A percentile compares a stretch with the other conserved stretches of the same genome.
Conservation (phyloP, 2,329 filamentous ascomycete species). For the Incumbomyces delicatus region DNA sequence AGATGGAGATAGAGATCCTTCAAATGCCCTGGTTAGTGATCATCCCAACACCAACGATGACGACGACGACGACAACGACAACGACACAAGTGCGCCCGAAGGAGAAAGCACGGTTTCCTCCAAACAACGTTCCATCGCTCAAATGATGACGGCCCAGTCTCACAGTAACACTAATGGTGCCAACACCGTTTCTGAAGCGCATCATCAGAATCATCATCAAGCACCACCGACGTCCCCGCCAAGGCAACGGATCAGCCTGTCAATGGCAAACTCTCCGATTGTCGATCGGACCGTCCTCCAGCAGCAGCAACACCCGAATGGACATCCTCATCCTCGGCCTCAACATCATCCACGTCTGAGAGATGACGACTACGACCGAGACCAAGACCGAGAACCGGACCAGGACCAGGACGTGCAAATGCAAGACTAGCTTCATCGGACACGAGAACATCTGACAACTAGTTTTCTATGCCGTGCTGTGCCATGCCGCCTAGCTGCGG, state of each 20-base stretch:
- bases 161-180: conserved; percentile 3
- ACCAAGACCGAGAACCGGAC: no score
- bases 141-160: conserved; percentile 1
- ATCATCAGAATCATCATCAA: no score
- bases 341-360: not conserved
- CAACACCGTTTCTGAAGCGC: not conserved
- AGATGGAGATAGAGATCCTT: no score
- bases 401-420: no score
- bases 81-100: conserved; percentile 18
- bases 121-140: conserved; percentile 10
- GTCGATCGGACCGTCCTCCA: conserved; percentile 43
- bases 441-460: no score
- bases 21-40: no score
- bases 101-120: conserved; percentile 22
- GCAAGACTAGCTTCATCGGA: no score
- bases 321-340: conserved; percentile 19
- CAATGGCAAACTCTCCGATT: conserved; percentile 10
- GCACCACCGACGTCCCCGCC: not conserved
- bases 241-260: not conserved
- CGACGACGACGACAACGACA: conserved; percentile 34
- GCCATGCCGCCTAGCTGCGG: no score
- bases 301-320: conserved; percentile 18
- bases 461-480: no score
- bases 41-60: no score
- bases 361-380: no score